Base-by-base conservation (phyloP, 352 stramenopile species). In the Halophytophthora batemanensis region DNA sequence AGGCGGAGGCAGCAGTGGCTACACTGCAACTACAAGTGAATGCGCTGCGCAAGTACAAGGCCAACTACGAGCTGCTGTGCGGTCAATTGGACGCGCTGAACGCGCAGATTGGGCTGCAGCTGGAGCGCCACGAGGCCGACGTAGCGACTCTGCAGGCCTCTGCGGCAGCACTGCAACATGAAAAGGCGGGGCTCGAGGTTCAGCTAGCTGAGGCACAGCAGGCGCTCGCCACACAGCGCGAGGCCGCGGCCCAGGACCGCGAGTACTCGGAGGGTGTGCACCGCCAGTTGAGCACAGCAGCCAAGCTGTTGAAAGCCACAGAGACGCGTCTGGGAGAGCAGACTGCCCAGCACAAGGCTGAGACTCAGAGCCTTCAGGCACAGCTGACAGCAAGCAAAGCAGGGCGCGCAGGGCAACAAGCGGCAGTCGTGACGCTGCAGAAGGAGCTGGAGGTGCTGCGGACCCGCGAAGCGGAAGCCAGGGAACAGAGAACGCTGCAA, bases 41-140 rank as follows among this genome's bases (percentile, higher is more conserved):
- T 1, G 58, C 71, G 15, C 63, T 90, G 40, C 63, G 74, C 33
- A 85, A 85, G 53, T 90, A 90, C 64, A 90, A 87, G 41, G 37
- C 45, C 59, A 90, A 86, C 70, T 90, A 90, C 58, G 75, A 90
- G 51, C 52, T 87, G 38, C 59, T 89, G 31, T 90, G 80, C 47
- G 70, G 73, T 7, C 77, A 90, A 42, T 35, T 90, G 35, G 63
- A 64, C 10, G 77, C 86, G 46, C 68, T 90, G 21, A 90, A 88
- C 50, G 64, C 68, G 2, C 80, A 90, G 59, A 73, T 90, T 39
- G 75, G 73, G 0, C 58, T 87, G 15, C 77, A 88, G 36, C 55
- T 90, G 33, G 69, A 88, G 48, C 73, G 77, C 18, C 80, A 90
- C 46, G 80, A 90, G 48, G 65, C 69, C 28, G 80, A 87, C 31